A percentile compares a stretch with the other conserved stretches of the same genome.
Conservation (phyloP, 1,284 basidiomycete genomes). For the Trametes polyzona region DNA sequence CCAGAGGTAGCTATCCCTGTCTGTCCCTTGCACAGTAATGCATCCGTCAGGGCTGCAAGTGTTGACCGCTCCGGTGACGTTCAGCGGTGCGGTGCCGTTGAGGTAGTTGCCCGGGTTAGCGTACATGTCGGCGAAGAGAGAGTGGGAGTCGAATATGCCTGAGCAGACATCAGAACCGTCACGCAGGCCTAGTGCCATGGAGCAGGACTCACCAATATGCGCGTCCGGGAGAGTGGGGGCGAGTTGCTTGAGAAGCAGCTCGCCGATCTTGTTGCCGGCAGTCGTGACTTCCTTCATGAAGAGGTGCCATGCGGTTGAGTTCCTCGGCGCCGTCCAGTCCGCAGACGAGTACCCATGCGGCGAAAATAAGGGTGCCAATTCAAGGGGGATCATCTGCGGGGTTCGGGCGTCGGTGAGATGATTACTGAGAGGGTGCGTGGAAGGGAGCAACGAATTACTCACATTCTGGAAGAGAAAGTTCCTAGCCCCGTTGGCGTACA, state of each 20-base stretch:
- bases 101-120: conserved; percentile 49
- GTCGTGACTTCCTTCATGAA: conserved; percentile 39
- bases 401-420: too few relatives aligned
- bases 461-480: conserved; percentile 52
- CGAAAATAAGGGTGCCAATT: neutral
- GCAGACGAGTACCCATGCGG: conserved; percentile 18
- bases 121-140: conserved; percentile 56
- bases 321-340: conserved; percentile 26
- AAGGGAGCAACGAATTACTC: conserved; percentile 16
- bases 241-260: conserved; percentile 35
- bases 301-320: conserved; percentile 29
- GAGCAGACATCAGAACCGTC: conserved; percentile 21
- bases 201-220: neutral
- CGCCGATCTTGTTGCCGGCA: conserved; percentile 37
- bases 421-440: neutral
- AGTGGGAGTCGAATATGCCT: conserved; percentile 51
- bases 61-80: conserved; percentile 46
- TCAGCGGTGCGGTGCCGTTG: conserved; percentile 60
- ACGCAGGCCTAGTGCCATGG: conserved; percentile 18
- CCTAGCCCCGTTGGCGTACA: conserved; percentile 45
- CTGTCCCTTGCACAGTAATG: neutral
- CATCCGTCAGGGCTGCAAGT: neutral
- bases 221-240: conserved; percentile 7
- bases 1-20: neutral
- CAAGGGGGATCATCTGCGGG: conserved; percentile 3